Evolutionary conservation across 108 stramenopile species (phyloP).

Genomic region (Parietichytrium sp.): DNA sequence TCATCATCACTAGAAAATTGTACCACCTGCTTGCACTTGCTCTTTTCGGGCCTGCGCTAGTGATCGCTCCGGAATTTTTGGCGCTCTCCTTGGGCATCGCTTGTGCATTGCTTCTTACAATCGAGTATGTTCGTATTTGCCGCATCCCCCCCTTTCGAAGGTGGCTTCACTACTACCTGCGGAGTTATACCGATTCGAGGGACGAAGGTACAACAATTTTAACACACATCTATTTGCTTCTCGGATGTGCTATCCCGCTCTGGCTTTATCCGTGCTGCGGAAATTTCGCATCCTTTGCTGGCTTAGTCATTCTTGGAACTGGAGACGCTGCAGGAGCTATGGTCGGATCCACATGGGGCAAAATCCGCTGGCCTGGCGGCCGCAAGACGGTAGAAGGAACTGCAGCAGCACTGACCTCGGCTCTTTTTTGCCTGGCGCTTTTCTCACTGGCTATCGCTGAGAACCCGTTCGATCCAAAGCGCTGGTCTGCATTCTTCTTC

Average conservation of each 20-base stretch:
- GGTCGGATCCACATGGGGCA: not conserved
- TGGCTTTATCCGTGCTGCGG: not conserved
- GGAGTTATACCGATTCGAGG: slow-evolving; percentile 9
- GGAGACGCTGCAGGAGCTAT: slow-evolving; percentile 25
- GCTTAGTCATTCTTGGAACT: slow-evolving; percentile 6
- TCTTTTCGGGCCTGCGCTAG: slow-evolving; percentile 13
- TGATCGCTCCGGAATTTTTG: not conserved
- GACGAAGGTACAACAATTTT: slow-evolving; percentile 29
- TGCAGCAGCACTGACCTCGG: not conserved
- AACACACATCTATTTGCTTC: slow-evolving; percentile 39
- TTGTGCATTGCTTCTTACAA: not conserved
- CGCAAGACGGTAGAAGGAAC: not conserved
- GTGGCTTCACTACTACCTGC: not conserved
- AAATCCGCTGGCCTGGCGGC: not conserved
- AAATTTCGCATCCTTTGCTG: not conserved
- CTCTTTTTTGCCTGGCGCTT: not conserved
- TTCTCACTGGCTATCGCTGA: not conserved
- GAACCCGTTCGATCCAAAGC: too few relatives aligned
- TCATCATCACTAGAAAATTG: slow-evolving; percentile 38
- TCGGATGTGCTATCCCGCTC: slow-evolving; percentile 41
- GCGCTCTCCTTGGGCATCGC: slow-evolving; percentile 37
- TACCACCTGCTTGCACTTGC: slow-evolving; percentile 37
- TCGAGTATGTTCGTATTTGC: not conserved
- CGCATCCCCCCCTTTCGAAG: not conserved
- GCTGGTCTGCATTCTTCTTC: not conserved